Base-by-base conservation (phyloP, 768 basidiomycete species). In the Sarcodon aspratus region DNA sequence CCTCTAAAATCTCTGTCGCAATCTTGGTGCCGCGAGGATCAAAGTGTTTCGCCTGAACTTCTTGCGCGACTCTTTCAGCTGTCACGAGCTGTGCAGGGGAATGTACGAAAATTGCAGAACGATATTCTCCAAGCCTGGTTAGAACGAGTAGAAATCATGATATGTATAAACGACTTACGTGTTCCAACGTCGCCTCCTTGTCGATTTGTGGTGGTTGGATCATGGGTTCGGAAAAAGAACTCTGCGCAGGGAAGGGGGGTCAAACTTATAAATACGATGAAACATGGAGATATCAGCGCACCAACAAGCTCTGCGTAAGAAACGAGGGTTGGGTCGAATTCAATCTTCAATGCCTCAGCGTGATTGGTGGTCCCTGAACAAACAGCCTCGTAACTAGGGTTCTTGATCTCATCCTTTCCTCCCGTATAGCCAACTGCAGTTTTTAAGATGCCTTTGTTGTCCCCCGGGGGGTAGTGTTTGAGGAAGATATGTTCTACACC, bases 141-240 rank as follows among this genome's bases (percentile, higher is more conserved):
- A 34, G 55, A 27, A 32, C 35, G 11, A 38, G 21, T 45, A 12
- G 33, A 32, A 21, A 3, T 45, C 6, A 40, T n/a, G n/a, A 21
- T 3, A 12, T 9, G 8, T 13, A 7, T 12, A 11, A 15, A 8
- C 8, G 5, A 75, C 82, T 54, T 59, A 92, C 90, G 92, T 31
- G 80, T 78, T 15, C 93, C 92, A 3, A 59, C 60, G 57, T 95
- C 91, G 1, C 58, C 71, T 31, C 92, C 92, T 61, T 95, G 92
- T 11, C 73, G 67, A 63, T 95, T 82, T 48, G 73, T 59, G 0
- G 88, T 87, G 37, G 92, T 95, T 3, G 94, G 90, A 55, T 96
- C 93, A 58, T 97, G 94, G 0, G 88, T 90, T 43, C 95, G 77
- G 64, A 92, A 95, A 67, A 95, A 95, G 71, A 93, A 94, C 65